Evolutionary conservation across 192 early-diverging fungal species (phyloP).

Genomic region (Chytriomyces sp.): DNA sequence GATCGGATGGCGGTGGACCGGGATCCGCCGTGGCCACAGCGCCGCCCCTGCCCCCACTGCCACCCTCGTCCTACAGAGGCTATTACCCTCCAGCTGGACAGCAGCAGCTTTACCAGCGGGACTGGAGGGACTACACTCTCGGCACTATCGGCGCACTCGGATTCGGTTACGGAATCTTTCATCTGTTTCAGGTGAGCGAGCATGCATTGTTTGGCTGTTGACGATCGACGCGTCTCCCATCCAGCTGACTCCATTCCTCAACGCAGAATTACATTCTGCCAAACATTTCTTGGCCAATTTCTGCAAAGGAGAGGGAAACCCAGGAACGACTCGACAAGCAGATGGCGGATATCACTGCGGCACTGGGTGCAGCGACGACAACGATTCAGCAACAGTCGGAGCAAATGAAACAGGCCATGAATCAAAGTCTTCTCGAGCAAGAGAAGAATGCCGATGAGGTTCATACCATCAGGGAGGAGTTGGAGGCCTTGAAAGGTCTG

Average conservation of each 20-base stretch:
- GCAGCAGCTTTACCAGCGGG: slow-evolving; percentile 49
- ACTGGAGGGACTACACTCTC: slow-evolving; percentile 95
- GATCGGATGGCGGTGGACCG: background rate
- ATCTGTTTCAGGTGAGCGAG: slow-evolving; percentile 68
- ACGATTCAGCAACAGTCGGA: slow-evolving; percentile 69
- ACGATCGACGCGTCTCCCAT: background rate
- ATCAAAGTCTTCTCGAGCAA: slow-evolving; percentile 32
- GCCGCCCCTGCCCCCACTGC: slow-evolving; percentile 2
- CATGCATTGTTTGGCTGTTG: background rate
- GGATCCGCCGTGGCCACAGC: background rate
- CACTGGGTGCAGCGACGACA: slow-evolving; percentile 37
- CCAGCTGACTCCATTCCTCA: no score
- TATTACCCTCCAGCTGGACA: background rate
- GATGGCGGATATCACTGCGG: background rate
- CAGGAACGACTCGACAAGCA: slow-evolving; percentile 14
- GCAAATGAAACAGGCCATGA: slow-evolving; percentile 69
- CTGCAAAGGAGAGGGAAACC: slow-evolving; percentile 14
- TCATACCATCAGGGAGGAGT: slow-evolving; percentile 9
- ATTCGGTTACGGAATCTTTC: slow-evolving; percentile 84
- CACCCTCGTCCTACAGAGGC: no score
- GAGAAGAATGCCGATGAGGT: slow-evolving; percentile 18
- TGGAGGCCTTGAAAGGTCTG: slow-evolving; percentile 16
- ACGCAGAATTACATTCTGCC: slow-evolving; percentile 41
- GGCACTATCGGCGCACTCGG: slow-evolving; percentile 84
- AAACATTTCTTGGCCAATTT: slow-evolving; percentile 32